phyloP scores from a whole-genome alignment of 192 early-diverging fungal genomes.

The Radiomyces spectabilis region DNA sequence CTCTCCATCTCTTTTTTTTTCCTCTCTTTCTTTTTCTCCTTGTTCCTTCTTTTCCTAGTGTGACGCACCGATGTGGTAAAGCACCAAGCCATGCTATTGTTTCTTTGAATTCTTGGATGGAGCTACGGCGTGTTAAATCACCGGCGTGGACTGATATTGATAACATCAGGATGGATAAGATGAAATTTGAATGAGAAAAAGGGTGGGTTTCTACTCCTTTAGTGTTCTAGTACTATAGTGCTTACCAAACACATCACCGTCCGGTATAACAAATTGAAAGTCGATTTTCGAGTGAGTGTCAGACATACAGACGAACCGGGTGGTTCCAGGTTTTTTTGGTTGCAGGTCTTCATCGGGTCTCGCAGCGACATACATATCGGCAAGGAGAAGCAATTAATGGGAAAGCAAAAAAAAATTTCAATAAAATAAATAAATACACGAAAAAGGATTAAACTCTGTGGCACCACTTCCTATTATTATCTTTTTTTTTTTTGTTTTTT shows the following conservation, averaged over 20 bases:
- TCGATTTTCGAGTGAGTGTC: slow-evolving; percentile 21
- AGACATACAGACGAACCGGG: slow-evolving; percentile 28
- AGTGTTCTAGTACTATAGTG: no score
- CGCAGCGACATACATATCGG: no score
- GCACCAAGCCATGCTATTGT: slow-evolving; percentile 18
- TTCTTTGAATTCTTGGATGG: neutral
- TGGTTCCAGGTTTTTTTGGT: neutral
- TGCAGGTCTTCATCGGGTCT: slow-evolving; percentile 2
- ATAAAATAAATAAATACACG: no score
- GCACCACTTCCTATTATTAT: neutral
- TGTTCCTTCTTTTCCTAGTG: neutral
- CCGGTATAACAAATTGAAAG: slow-evolving; percentile 16
- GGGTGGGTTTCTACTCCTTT: neutral
- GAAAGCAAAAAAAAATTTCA: no score
- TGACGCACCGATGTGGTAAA: slow-evolving; percentile 26
- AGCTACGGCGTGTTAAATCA: slow-evolving; percentile 15
- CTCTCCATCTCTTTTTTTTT: no score
- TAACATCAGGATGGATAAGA: neutral
- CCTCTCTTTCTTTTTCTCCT: no score
- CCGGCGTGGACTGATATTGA: slow-evolving; percentile 23
- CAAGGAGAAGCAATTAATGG: no score
- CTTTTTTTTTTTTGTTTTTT: neutral
- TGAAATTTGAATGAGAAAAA: neutral
- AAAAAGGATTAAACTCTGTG: neutral
- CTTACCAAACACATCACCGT: slow-evolving; percentile 29